These are phyloP conservation scores for Phytophthora megakarya DNA, from an alignment of 352 stramenopile genomes.

Conservation along the genomic window DNA sequence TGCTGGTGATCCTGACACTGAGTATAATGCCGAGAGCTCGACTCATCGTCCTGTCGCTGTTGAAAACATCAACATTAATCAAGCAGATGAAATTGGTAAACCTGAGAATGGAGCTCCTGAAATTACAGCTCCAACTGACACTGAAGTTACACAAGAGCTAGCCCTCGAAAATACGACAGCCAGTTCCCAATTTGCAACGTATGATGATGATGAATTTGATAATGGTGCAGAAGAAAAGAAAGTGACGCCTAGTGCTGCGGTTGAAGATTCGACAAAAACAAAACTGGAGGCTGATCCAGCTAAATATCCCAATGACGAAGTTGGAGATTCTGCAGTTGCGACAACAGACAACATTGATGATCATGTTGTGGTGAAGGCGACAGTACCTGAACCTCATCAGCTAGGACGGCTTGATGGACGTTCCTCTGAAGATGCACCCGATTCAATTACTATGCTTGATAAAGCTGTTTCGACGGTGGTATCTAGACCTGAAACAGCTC, in stretches of 20 bases:
- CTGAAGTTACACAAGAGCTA: constrained; percentile 2
- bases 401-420: constrained; percentile 5
- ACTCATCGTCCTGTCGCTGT: background rate
- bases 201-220: constrained; percentile 35
- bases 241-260: background rate
- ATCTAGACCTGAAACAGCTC: background rate
- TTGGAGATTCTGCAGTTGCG: background rate
- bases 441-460: constrained; percentile 2
- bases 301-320: background rate
- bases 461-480: background rate
- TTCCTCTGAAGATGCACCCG: background rate
- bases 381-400: background rate
- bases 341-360: background rate
- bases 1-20: background rate
- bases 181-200: constrained; percentile 9
- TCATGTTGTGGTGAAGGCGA: background rate
- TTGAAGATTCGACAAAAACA: constrained; percentile 8
- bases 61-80: background rate
- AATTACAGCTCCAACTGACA: background rate
- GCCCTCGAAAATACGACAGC: background rate
- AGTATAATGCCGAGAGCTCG: constrained; percentile 5
- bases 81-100: background rate
- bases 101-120: constrained; percentile 6
- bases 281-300: background rate
- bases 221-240: constrained; percentile 13